Conservation (phyloP, 1,139 yeast species). For the Zygotorulaspora mrakii region DNA sequence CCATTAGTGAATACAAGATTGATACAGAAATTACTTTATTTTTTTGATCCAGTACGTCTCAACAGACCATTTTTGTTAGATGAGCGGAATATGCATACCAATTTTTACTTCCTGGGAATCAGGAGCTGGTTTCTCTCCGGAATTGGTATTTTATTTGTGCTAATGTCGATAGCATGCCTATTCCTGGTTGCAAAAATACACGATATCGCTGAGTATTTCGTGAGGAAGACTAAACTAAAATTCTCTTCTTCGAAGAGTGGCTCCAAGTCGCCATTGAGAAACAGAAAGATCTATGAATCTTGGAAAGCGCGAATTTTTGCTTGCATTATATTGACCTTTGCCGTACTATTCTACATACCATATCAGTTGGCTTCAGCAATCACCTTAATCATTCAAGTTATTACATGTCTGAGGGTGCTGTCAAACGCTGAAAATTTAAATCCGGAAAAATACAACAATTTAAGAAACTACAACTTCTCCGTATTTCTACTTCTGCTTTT, state of each 20-base stretch:
- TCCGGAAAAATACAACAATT: conserved; percentile 21
- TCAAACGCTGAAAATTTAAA: conserved; percentile 5
- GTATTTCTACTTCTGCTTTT: conserved; percentile 58
- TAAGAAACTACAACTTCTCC: conserved; percentile 52
- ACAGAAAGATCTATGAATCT: conserved; percentile 1
- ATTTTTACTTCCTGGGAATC: conserved; percentile 60
- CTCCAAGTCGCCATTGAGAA: neutral
- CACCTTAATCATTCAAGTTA: conserved; percentile 51
- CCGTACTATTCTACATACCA: conserved; percentile 64
- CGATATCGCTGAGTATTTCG: conserved; percentile 17
- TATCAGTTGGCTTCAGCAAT: conserved; percentile 72
- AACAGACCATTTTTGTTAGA: conserved; percentile 34
- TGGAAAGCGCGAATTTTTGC: conserved; percentile 28
- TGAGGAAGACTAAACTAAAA: no score
- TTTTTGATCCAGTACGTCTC: conserved; percentile 57
- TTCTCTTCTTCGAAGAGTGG: no score
- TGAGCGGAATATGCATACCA: conserved; percentile 33
- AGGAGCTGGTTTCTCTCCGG: conserved; percentile 55
- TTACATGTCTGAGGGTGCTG: conserved; percentile 42
- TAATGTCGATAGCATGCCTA: conserved; percentile 51
- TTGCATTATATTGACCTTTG: conserved; percentile 39
- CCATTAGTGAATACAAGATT: conserved; percentile 38
- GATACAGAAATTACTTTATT: conserved; percentile 37
- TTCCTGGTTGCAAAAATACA: conserved; percentile 23
- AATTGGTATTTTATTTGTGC: conserved; percentile 55